Conservation (phyloP, 805 yeast species). For the Wickerhamiella kurtzmanii region DNA sequence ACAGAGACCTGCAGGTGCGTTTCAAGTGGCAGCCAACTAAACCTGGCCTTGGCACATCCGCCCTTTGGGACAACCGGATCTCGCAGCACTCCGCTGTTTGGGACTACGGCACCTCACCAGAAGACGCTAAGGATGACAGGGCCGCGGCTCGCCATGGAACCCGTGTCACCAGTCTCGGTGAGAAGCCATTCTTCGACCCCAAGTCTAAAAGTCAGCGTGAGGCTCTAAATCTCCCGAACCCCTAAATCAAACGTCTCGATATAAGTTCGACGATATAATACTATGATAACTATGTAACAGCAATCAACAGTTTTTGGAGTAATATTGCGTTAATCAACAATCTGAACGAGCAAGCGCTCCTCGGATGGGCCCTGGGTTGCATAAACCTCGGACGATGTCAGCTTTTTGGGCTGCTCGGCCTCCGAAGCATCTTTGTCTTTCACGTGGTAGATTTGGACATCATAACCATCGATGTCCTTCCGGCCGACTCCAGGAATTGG, state of each 20-base stretch:
- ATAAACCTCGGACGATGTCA: no score
- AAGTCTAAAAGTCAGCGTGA: conserved; percentile 20
- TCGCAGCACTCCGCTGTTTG: conserved; percentile 39
- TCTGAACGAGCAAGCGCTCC: no score
- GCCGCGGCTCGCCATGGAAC: conserved; percentile 32
- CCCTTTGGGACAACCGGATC: conserved; percentile 45
- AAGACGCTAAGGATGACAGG: background rate
- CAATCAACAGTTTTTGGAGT: no score
- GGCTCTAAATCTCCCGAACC: conserved; percentile 12
- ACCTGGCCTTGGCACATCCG: conserved; percentile 25
- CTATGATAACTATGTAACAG: no score
- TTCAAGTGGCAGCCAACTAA: conserved; percentile 35
- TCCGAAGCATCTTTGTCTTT: background rate
- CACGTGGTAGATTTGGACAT: background rate
- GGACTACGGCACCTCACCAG: conserved; percentile 24
- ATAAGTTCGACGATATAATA: no score
- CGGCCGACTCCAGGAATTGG: background rate
- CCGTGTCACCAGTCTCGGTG: conserved; percentile 42
- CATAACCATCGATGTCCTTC: background rate
- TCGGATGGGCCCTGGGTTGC: no score
- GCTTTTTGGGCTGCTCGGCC: background rate
- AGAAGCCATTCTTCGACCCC: conserved; percentile 38
- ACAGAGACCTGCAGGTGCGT: conserved; percentile 33
- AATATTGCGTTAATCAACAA: no score
- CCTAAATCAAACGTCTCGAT: no score